Base-by-base conservation (phyloP, 306 rosid species). In the Pyrus betulifolia region DNA sequence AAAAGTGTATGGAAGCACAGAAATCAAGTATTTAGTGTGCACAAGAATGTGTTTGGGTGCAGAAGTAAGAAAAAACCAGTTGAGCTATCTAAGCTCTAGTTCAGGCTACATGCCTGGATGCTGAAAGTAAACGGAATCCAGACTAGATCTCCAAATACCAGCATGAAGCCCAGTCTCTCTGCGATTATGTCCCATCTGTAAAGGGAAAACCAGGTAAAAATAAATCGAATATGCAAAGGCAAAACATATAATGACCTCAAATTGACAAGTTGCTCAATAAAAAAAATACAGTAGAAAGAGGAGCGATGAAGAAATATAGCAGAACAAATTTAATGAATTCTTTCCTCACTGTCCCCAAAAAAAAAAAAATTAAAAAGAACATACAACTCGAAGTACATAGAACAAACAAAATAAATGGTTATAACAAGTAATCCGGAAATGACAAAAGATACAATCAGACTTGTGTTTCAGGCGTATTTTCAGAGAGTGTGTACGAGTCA, bases 151-250 rank as follows among this genome's bases (percentile, higher is more conserved):
- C 99, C 99, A 78, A 96, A 92, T 77, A 91, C 96, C 82, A 96
- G 86, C 99, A 96, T 96, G 87, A 96, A 92, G 67, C 99, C 98
- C 62, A 95, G 77, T 79, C 97, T 90, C 89, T 95, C 97, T 11
- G 97, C 99, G 80, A 96, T 92, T 80, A 92, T 92, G 88, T 96
- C 99, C 99, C 99, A 96, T 76, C 99, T 96, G 72, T 65, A 81
- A 55, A 78, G 76, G 74, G 72, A 19, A 68, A 74, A 65, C 6
- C 45, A 74, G 33, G 55, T 67, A 31, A 31, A 63, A 18, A 64
- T 46, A 67, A 57, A 55, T 31, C 17, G 74, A 52, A 81, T 27
- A 40, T 27, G 64, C 22, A 40, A 72, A 59, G 27, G 45, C 2
- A 55, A 44, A 0, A 19, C 27, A 54, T 38, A 23, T 44, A 6